phyloP scores from a whole-genome alignment of 768 basidiomycete species.

The Leccinum pellstonianum region DNA sequence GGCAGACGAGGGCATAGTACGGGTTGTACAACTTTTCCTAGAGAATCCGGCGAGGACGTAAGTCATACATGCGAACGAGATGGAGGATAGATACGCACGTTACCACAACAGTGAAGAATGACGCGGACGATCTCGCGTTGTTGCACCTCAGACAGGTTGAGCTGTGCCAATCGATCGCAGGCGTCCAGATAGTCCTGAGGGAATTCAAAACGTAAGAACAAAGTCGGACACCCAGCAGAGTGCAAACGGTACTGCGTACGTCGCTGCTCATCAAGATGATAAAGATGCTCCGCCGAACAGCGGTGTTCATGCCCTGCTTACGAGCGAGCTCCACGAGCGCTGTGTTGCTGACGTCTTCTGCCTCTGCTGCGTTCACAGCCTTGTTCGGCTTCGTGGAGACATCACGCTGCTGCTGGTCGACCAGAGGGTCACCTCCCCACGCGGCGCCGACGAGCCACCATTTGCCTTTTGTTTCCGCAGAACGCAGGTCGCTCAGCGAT shows the following conservation, averaged over 20 bases:
- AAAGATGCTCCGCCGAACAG: constrained; percentile 88
- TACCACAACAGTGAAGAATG: constrained; percentile 87
- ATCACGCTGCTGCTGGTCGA: constrained; percentile 61
- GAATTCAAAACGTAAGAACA: neutral
- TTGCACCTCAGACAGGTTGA: constrained; percentile 84
- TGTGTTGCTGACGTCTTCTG: constrained; percentile 34
- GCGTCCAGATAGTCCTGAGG: constrained; percentile 93
- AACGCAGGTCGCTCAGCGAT: constrained; percentile 79
- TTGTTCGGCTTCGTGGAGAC: constrained; percentile 20
- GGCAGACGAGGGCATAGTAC: constrained; percentile 87
- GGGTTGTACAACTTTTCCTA: constrained; percentile 91
- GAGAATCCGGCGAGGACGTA: neutral
- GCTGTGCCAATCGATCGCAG: constrained; percentile 81
- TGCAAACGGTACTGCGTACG: constrained; percentile 45
- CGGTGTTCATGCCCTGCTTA: constrained; percentile 98
- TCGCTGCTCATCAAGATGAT: constrained; percentile 95
- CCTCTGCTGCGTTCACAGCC: constrained; percentile 28
- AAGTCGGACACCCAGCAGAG: neutral
- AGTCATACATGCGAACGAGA: neutral
- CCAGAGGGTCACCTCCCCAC: constrained; percentile 90
- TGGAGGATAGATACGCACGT: constrained; percentile 45
- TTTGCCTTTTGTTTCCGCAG: constrained; percentile 84
- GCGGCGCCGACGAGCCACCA: constrained; percentile 99
- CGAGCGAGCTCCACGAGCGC: constrained; percentile 76
- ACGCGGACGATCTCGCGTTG: constrained; percentile 94